phyloP scores from a whole-genome alignment of 2,329 filamentous ascomycete species.

The Thermothelomyces thermophilus region DNA sequence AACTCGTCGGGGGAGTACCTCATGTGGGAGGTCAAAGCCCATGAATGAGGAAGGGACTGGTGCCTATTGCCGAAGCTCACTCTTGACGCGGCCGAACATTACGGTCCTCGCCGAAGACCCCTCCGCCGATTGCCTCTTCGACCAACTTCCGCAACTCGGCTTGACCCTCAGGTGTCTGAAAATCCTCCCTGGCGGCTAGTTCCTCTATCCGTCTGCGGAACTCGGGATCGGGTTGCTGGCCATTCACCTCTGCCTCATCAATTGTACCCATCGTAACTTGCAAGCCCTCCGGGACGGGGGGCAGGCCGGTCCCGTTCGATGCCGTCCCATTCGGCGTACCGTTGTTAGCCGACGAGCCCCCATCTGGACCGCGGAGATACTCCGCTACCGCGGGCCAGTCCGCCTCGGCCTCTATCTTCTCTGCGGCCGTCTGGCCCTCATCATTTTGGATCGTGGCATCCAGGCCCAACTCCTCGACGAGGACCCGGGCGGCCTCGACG shows the following conservation, averaged over 20 bases:
- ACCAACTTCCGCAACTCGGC: constrained; percentile 70
- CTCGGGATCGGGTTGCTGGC: constrained; percentile 66
- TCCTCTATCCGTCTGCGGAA: constrained; percentile 84
- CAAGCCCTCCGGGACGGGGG: constrained; percentile 67
- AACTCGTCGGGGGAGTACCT: constrained; percentile 47
- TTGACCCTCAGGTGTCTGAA: constrained; percentile 74
- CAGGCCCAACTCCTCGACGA: constrained; percentile 77
- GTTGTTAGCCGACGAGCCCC: constrained; percentile 14
- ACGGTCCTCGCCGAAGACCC: constrained; percentile 56
- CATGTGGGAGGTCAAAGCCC: constrained; percentile 51
- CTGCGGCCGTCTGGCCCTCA: constrained; percentile 71
- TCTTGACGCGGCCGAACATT: constrained; percentile 57
- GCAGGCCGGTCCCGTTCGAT: constrained; percentile 39
- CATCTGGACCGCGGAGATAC: constrained; percentile 52
- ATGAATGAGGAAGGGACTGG: constrained; percentile 37
- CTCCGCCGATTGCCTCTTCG: constrained; percentile 67
- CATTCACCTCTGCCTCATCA: constrained; percentile 53
- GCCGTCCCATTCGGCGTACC: constrained; percentile 17
- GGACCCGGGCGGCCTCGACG: constrained; percentile 64
- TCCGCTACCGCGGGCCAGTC: constrained; percentile 69
- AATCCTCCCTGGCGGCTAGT: constrained; percentile 75
- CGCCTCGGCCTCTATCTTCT: constrained; percentile 72
- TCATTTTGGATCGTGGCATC: constrained; percentile 59
- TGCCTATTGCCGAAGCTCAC: constrained; percentile 31
- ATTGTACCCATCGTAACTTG: constrained; percentile 72